Evolutionary conservation across 1,284 basidiomycete species (phyloP), one percentile per base, ranked within the genome.

Genomic region (Kwoniella shivajii): DNA sequence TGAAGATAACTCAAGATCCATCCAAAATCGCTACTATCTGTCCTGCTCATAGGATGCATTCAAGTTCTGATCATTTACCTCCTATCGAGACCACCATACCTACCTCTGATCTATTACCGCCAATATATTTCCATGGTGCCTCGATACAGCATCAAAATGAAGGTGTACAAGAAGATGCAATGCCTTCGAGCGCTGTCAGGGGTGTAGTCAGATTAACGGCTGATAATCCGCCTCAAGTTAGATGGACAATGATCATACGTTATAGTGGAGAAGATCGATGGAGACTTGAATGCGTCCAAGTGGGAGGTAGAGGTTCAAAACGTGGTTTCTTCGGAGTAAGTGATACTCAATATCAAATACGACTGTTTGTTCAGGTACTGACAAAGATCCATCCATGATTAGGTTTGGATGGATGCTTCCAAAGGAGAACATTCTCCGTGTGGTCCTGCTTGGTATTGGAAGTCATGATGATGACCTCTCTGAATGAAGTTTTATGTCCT

Each of bases 281-380:
- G 73, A 58, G 63, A 20, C 30, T 75, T 24, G 68, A 71, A 29
- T 67, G 70, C 20, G 71, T 74, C 1, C 73, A 76, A 33, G 55
- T 72, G 9, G 73, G 74, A 7, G 73, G 74, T 1, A 50, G 66
- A 6, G 68, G 71, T 0, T 63, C 61, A 1, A 65, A 57, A 54
- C 64, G 71, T n/a, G 74, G 75, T 0, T 65, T 73, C 57, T 63
- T 77, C 22, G 74, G 75, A 1, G 72, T 75, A 36, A 59, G 69
- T 64, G 1, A 9, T n/a, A 20, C 42, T 30, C 11, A 6, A 22
- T 27, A 5, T 11, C 24, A 9, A n/a, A 16, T 31, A n/a, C n/a
- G 34, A 44, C 16, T 7, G 31, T 26, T 24, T 9, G 42, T 18
- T 30, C 10, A 26, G 18, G 18, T 26, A 14, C 16, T 20, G 26